Conservation (phyloP, 371 early-diverging fungal genomes). For the Mortierella sp. region DNA sequence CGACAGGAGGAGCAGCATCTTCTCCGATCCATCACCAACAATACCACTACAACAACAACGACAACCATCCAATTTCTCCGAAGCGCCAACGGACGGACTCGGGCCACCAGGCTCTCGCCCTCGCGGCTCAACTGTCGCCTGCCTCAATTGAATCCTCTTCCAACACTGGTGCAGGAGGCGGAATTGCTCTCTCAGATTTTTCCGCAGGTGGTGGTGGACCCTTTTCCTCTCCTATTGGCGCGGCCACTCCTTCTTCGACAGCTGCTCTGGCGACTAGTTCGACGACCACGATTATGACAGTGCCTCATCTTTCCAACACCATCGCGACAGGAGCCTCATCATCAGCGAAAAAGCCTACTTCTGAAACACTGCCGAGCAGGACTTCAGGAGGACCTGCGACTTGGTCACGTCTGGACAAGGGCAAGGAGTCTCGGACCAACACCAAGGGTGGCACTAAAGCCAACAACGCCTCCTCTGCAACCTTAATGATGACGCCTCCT, state of each 20-base stretch:
- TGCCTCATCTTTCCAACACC: background rate
- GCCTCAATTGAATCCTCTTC: slow-evolving; percentile 11
- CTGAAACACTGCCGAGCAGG: slow-evolving; percentile 17
- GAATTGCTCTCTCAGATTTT: slow-evolving; percentile 19
- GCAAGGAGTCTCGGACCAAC: slow-evolving; percentile 15
- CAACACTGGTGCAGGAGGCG: background rate
- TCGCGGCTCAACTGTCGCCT: slow-evolving; percentile 29
- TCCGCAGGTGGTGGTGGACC: background rate
- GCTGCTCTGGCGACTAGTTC: background rate
- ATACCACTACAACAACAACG: background rate
- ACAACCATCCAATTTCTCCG: slow-evolving; percentile 19
- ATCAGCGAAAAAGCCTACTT: slow-evolving; percentile 2
- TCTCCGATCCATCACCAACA: slow-evolving; percentile 4
- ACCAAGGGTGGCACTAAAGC: slow-evolving; percentile 17
- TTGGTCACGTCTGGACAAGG: slow-evolving; percentile 17
- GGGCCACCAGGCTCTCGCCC: slow-evolving; percentile 16
- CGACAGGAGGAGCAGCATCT: background rate
- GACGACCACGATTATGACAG: background rate
- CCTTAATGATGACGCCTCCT: slow-evolving; percentile 16
- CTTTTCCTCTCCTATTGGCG: background rate
- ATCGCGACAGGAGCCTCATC: background rate
- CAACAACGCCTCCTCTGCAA: background rate
- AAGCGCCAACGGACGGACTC: slow-evolving; percentile 35
- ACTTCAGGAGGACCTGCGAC: slow-evolving; percentile 25
- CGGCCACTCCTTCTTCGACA: slow-evolving; percentile 8